Conservation (phyloP, 2,329 filamentous ascomycete genomes). For the Phialemoniopsis sp. region DNA sequence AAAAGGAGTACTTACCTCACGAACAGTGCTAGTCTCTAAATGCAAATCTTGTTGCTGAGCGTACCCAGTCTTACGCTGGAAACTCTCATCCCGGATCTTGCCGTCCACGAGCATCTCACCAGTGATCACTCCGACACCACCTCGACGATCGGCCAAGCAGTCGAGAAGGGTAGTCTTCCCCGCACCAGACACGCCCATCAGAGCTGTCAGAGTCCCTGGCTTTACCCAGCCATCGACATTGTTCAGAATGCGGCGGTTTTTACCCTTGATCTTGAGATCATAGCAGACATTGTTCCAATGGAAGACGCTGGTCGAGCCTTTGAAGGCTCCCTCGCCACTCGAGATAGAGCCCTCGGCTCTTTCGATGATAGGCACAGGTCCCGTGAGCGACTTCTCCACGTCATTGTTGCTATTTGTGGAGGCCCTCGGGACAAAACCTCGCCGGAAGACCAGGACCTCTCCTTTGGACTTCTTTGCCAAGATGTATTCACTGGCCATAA, state of each 20-base stretch:
- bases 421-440: conserved; percentile 8
- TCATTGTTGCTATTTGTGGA: conserved; percentile 9
- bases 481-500: conserved; percentile 1
- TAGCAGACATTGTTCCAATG: conserved; percentile 79
- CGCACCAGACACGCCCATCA: conserved; percentile 84
- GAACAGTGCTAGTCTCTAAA: conserved; percentile 73
- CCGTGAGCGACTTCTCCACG: conserved; percentile 1
- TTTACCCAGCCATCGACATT: conserved; percentile 87
- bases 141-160: conserved; percentile 66
- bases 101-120: conserved; percentile 72
- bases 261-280: conserved; percentile 68
- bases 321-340: conserved; percentile 19
- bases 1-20: conserved; percentile 62
- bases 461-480: conserved; percentile 24
- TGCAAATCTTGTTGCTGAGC: conserved; percentile 89
- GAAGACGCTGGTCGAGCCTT: conserved; percentile 67
- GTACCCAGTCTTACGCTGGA: conserved; percentile 85
- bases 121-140: conserved; percentile 74
- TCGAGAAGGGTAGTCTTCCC: conserved; percentile 85
- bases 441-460: conserved; percentile 19
- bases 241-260: conserved; percentile 71
- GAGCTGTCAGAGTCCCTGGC: conserved; percentile 76
- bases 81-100: conserved; percentile 38
- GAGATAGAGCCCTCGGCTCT: background rate
- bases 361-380: background rate